A percentile compares a stretch with the other conserved stretches of the same genome.
Conservation (phyloP, 371 early-diverging fungal species). For the Mortierella sp. region DNA sequence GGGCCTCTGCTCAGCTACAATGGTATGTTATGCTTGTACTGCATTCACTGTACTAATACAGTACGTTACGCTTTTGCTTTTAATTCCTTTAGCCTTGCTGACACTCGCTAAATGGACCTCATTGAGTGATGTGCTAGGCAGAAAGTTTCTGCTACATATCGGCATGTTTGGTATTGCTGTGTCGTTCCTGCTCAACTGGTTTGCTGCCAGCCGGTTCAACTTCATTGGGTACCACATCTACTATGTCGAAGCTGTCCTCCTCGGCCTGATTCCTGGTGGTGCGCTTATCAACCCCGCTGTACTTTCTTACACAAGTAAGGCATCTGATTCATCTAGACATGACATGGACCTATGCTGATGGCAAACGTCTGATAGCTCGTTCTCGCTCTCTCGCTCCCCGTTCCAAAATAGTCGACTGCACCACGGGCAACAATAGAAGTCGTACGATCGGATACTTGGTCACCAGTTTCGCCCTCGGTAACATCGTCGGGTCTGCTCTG, state of each 20-base stretch:
- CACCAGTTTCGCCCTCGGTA: conserved; percentile 2
- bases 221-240: conserved; percentile 16
- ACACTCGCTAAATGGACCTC: conserved; percentile 35
- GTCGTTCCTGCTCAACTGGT: neutral
- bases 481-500: conserved; percentile 12
- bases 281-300: conserved; percentile 14
- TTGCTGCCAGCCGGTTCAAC: conserved; percentile 6
- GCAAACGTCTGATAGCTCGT: neutral
- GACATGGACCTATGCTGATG: neutral
- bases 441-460: conserved; percentile 18
- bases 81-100: neutral
- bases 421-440: conserved; percentile 10
- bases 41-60: neutral
- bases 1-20: too few species aligned
- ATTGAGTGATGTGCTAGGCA: conserved; percentile 28
- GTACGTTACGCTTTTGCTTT: neutral
- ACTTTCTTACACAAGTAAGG: conserved; percentile 24
- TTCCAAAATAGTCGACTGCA: conserved; percentile 26
- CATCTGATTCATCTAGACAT: neutral
- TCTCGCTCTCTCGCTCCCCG: neutral
- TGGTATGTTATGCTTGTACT: neutral
- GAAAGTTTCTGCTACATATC: conserved; percentile 17
- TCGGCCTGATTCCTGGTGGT: conserved; percentile 1
- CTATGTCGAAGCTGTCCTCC: conserved; percentile 16
- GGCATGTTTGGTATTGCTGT: neutral